A percentile compares a stretch with the other conserved stretches of the same genome.
phyloP scores from a whole-genome alignment of 1,284 basidiomycete genomes.

The Heliocybe sulcata region DNA sequence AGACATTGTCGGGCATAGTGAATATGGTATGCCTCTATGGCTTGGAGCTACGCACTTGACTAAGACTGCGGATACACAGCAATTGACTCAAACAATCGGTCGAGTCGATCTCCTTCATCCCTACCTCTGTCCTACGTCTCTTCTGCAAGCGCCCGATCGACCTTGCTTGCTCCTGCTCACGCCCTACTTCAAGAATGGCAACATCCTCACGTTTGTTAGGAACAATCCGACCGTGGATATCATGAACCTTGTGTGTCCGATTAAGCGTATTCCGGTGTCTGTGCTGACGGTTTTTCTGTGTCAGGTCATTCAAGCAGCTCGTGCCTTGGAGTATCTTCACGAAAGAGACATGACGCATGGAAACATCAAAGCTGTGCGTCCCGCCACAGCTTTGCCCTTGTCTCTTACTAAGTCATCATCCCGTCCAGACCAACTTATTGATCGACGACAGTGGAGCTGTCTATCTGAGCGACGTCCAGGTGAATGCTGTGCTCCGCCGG shows the following conservation, averaged over 20 bases:
- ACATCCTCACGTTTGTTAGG: not conserved
- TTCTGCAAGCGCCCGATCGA: not conserved
- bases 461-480: not conserved
- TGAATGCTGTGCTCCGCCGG: not conserved
- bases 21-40: not conserved
- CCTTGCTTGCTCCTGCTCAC: not conserved
- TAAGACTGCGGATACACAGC: not conserved
- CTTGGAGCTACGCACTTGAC: not conserved
- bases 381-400: not conserved
- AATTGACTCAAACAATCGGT: not conserved
- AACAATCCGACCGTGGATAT: not conserved
- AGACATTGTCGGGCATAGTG: not conserved
- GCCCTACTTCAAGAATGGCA: not conserved
- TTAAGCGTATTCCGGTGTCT: not conserved
- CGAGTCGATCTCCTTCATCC: not conserved
- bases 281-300: not conserved
- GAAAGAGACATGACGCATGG: not conserved
- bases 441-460: not conserved
- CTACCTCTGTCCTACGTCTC: not conserved
- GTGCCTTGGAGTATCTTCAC: not conserved
- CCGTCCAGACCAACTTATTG: not conserved
- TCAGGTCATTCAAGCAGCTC: not conserved
- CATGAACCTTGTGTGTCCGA: not conserved
- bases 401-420: not conserved
- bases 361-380: not conserved